Evolutionary conservation across 176 grass and related monocot species (phyloP), one percentile per base, ranked within the genome.

Genomic region (Carex littledalei): DNA sequence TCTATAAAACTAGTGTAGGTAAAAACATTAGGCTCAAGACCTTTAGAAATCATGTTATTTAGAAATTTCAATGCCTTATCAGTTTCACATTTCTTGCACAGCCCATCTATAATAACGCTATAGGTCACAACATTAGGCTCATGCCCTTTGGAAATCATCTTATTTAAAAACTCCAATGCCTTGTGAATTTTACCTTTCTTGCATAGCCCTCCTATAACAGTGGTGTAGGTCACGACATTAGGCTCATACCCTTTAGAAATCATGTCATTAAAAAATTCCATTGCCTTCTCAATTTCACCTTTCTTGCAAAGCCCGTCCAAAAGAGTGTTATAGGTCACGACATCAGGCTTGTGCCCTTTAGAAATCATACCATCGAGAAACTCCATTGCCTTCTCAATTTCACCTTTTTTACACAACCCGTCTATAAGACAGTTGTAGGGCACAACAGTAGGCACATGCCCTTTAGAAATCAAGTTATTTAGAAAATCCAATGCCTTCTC

Each of bases 11-110:
- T 62, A 22, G 32, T 35, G 15, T 75, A 77, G 17, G 84, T 85
- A 12, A 41, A 7, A 7, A 77, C 47, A 59, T 63, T 17, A 17
- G 67, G 67, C 10, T 59, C 84, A 85, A 22, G 21, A 60, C 21
- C 31, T 85, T 61, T 34, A 60, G 54, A 22, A 78, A 45, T 63
- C 60, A 63, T 63, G 20, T 24, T 20, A 22, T 63, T 7, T 22
- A 63, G 60, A 63, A 63, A 22, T 12, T 61, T 32, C 37, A 61
- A 9, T 39, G 84, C 84, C 55, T 54, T 47, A 20, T 24, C 22
- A 49, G 75, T 26, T 35, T 57, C 70, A 47, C 84, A 69, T 15
- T 56, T 54, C 10, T 77, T 31, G 43, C 60, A 85, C 22, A 85
- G 24, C 8, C 53, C 84, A 49, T 77, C 68, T 21, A 85, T 74